Conservation (phyloP, 1,139 yeast genomes). For the Lodderomyces theae region DNA sequence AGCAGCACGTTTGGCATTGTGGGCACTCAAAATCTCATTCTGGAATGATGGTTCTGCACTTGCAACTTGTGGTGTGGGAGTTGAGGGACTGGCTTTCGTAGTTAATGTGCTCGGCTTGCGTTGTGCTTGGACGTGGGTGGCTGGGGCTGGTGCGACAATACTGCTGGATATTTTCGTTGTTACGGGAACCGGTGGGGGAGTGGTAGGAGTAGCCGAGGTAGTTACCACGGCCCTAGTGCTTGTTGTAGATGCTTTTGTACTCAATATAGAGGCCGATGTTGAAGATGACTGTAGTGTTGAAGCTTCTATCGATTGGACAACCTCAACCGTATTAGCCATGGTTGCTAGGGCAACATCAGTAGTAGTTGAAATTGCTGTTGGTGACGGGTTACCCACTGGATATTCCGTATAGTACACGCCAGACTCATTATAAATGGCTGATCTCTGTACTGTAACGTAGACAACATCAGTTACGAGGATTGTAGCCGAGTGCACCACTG, state of each 20-base stretch:
- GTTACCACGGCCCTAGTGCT: neutral
- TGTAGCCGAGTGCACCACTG: conserved; percentile 3
- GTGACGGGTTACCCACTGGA: neutral
- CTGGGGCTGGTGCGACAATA: neutral
- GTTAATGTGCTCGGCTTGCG: too few species aligned
- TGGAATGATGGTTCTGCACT: conserved; percentile 13
- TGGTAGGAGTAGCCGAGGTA: neutral
- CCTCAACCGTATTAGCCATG: neutral
- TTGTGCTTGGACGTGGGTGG: too few species aligned
- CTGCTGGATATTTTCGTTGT: neutral
- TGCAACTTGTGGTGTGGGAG: neutral
- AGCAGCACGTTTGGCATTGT: conserved; percentile 64
- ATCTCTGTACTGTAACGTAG: conserved; percentile 4
- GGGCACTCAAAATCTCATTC: conserved; percentile 34
- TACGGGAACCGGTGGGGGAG: neutral
- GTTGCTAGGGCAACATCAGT: neutral
- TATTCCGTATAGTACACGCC: conserved; percentile 1
- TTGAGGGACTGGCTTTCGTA: conserved; percentile 1
- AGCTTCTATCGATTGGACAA: neutral
- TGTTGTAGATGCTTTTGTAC: neutral
- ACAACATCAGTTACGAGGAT: neutral
- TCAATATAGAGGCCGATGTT: neutral
- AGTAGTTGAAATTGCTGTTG: neutral
- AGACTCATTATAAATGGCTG: conserved; percentile 2
- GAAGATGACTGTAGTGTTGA: neutral